Evolutionary conservation across 2,329 filamentous ascomycete genomes (phyloP), one percentile per base, ranked within the genome.

Genomic region (Cadophora sp.): DNA sequence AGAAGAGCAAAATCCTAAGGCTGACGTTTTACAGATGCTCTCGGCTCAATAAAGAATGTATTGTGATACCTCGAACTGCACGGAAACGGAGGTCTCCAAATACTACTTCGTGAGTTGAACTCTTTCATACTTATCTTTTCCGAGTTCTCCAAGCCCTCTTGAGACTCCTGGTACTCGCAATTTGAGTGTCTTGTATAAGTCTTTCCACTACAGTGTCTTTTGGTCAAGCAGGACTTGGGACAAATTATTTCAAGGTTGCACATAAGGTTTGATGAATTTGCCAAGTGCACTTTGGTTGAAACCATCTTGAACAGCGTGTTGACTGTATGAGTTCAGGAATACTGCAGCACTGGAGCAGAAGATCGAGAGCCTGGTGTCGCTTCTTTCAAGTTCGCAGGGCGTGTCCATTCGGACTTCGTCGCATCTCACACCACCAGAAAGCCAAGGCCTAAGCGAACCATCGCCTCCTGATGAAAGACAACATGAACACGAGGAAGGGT

Each of bases 291-390:
- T 5, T 12, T 16, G 40, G 12, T 19, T 16, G 24, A 9, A 62
- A 3, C 31, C n/a, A n/a, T 26, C 46, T n/a, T 22, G 11, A 14
- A 29, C 9, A 40, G 5, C 19, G 31, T 27, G 11, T 14, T 22
- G 19, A 19, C 22, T n/a, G 24, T 31, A 43, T 43, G 24, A 37
- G 56, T 46, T 9, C 56, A 72, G 70, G 5, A 71, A 63, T 50
- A 71, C 67, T n/a, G 66, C 70, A 19, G 62, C 71, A 55, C 58
- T 73, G 40, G 72, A 73, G n/a, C 66, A 72, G 40, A 70, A 71
- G 27, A 75, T 75, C 9, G 69, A 75, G 29, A 73, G 68, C 64
- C 68, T 75, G 7, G 73, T 73, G 11, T 67, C 66, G 8, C 67
- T 75, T 5, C 69, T 75, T n/a, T 69, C 72, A 12, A 66, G 51